Evolutionary conservation across 129 eudicot species (phyloP), one percentile per base, ranked within the genome.

Genomic region (Gnaphalium uliginosum): DNA sequence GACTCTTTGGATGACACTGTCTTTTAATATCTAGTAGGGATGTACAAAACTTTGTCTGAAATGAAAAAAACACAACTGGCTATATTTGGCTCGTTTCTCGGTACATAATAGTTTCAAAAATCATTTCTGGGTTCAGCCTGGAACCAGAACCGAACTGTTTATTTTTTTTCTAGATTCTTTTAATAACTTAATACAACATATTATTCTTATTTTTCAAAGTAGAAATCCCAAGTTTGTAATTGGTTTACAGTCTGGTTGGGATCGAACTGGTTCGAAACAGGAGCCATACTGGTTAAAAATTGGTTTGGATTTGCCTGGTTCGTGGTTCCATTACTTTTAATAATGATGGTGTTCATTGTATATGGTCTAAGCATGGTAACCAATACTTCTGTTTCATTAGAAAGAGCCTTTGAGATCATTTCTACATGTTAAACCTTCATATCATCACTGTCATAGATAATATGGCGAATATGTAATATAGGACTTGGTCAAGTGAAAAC

Each of bases 361-460:
- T 14, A 46, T 14, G 53, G 53, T 46, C 5, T 46, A 6, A 2
- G 53, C 53, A 46, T 46, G 53, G 18, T 46, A 46, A 46, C 46
- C 46, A 39, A 4, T 46, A 46, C 53, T 46, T 46, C n/a, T 46
- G 5, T 14, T 13, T 46, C 6, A 46, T 46, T 46, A 59, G 66
- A 24, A 59, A 23, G 18, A 23, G 35, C 64, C 37, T 35, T 59
- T 53, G n/a, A 29, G 50, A 54, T 29, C 9, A 29, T 33, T 72
- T 59, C 48, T 56, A 69, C 76, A 54, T 54, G 63, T 54, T 71
- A 46, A 30, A 30, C 76, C 66, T 32, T 58, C 56, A 56, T 72
- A 14, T 39, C 57, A 72, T 72, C 76, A 35, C 54, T 21, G 67
- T 56, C 46, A 54, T 54, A 57, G 30, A 22, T 56, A 56, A 19